A percentile compares a stretch with the other conserved stretches of the same genome.
Conservation (phyloP, 441 rosid species). For the Capsella rubella region DNA sequence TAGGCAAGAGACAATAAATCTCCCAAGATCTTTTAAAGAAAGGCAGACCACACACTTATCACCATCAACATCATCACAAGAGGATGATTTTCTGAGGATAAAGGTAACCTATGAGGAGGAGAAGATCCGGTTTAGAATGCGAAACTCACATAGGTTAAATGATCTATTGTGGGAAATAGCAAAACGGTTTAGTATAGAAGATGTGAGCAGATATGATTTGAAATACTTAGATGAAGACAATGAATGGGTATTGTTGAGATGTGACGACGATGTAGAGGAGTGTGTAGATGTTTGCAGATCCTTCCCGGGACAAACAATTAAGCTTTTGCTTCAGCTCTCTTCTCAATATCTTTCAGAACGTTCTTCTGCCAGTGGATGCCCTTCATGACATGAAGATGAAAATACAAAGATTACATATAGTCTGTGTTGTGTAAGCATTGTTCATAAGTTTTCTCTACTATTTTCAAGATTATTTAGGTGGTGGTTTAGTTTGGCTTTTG, state of each 20-base stretch:
- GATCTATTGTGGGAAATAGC: conserved; percentile 69
- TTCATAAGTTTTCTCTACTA: conserved; percentile 32
- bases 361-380: conserved; percentile 50
- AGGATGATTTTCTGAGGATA: conserved; percentile 60
- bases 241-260: conserved; percentile 89
- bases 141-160: conserved; percentile 51
- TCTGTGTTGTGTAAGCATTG: conserved; percentile 39
- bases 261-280: conserved; percentile 90
- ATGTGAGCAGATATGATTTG: conserved; percentile 59
- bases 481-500: neutral
- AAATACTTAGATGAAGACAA: conserved; percentile 93
- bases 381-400: conserved; percentile 36
- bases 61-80: conserved; percentile 48
- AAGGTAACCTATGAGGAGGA: conserved; percentile 73
- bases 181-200: conserved; percentile 70
- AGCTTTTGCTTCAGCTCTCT: conserved; percentile 69
- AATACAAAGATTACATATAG: conserved; percentile 11
- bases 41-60: conserved; percentile 43
- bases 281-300: conserved; percentile 71
- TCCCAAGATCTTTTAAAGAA: conserved; percentile 58
- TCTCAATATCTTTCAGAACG: conserved; percentile 56
- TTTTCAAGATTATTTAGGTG: conserved; percentile 23
- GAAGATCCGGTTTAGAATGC: conserved; percentile 73
- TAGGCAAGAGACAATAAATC: conserved; percentile 27
- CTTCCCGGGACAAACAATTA: conserved; percentile 60